A percentile compares a stretch with the other conserved stretches of the same genome.
Conservation (phyloP, 768 basidiomycete genomes). For the Lepiota subincarnata region DNA sequence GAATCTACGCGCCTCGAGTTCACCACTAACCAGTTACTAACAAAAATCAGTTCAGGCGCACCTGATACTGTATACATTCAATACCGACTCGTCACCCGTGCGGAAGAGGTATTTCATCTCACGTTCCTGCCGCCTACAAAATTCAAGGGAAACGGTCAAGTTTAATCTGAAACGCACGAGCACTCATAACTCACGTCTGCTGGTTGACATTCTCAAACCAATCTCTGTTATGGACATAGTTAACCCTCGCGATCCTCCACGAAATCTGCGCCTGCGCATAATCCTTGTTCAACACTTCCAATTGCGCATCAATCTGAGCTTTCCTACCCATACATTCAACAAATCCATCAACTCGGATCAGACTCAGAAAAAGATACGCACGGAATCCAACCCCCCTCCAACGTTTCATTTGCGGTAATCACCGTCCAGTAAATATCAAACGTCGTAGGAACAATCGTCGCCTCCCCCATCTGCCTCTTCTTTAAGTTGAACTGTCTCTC, state of each 20-base stretch:
- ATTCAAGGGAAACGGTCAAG: neutral
- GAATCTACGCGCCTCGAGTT: constrained; percentile 14
- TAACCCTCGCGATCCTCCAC: constrained; percentile 31
- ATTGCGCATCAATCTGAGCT: constrained; percentile 33
- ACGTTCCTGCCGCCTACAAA: constrained; percentile 24
- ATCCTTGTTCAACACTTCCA: constrained; percentile 37
- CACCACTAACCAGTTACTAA: constrained; percentile 4
- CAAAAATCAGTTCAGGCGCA: constrained; percentile 1
- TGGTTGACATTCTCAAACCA: constrained; percentile 39
- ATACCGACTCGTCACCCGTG: constrained; percentile 30
- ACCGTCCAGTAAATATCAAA: constrained; percentile 32
- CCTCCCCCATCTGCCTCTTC: constrained; percentile 1
- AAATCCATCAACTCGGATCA: constrained; percentile 1
- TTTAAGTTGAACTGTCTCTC: neutral
- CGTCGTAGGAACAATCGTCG: neutral
- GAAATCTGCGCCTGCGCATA: constrained; percentile 31
- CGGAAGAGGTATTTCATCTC: constrained; percentile 35
- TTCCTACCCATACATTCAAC: constrained; percentile 20
- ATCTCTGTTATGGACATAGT: constrained; percentile 34
- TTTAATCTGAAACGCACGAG: neutral
- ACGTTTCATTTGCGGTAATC: constrained; percentile 26
- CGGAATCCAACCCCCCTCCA: constrained; percentile 36
- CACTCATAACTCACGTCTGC: constrained; percentile 17
- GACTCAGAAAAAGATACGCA: constrained; percentile 18
- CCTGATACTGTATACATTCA: constrained; percentile 38